Base-by-base conservation (phyloP, 2,329 filamentous ascomycete species). In the Penicillium sp. region DNA sequence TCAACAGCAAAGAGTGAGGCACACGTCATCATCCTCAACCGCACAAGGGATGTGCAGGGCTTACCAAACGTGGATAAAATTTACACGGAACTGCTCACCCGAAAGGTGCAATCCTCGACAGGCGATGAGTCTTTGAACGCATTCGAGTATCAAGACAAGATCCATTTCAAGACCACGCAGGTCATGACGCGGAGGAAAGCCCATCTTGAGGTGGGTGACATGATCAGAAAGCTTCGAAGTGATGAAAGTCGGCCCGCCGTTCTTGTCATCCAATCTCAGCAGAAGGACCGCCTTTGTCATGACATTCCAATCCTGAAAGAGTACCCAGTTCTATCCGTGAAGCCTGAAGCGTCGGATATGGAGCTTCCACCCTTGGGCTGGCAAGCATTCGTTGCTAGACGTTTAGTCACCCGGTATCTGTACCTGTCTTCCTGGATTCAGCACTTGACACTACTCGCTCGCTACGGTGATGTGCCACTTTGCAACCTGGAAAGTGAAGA, bases 401-500 rank as follows among this genome's bases (percentile, higher is more conserved):
- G 93, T 24, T 78, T 97, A 9, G 88, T 97, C 8, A 87, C 87
- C 27, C 91, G 96, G 67, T 99, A 97, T 70, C 83, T 99, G 13
- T 91, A 91, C 54, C 83, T 99, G n/a, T 91, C 92, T 1, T 87
- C 90, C 0, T 99, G 94, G 93, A 84, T 99, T 43, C 77, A 91
- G 39, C 92, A 99, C 74, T 81, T 99, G 16, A 89, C 91, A 24
- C 87, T 92, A 44, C 83, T 99, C 51, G 90, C 94, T 45, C 84
- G 91, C 58, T 97, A 97, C 69, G 94, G 94, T 24, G 91, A 97
- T 70, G 86, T 99, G 4, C 94, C 94, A 1, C 81, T 99, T 7
- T 97, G 94, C 75, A 99, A 99, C 66, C 78, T 99, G 31, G 94
- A 97, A 71, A 87, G 88, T 42, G 94, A 97, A 62, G 94, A 99